Conservation (phyloP, 768 basidiomycete genomes). For the Suillus fuscotomentosus region DNA sequence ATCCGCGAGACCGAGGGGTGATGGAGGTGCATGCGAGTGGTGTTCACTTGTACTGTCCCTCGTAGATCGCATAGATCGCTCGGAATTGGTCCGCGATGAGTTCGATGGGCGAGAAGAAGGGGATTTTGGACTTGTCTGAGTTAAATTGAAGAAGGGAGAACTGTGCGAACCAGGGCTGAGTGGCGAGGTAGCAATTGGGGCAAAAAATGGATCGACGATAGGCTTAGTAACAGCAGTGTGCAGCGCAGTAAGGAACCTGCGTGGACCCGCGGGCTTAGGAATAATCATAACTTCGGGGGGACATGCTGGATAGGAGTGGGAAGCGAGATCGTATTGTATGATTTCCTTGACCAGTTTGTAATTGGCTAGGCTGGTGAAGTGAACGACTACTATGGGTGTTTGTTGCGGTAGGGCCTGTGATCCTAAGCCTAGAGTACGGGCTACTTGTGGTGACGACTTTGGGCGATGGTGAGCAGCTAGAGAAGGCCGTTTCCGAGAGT, state of each 20-base stretch:
- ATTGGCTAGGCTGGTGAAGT: constrained; percentile 89
- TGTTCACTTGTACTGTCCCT: constrained; percentile 42
- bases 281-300: constrained; percentile 94
- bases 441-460: constrained; percentile 78
- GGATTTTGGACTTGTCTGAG: constrained; percentile 37
- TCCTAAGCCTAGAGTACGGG: constrained; percentile 47
- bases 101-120: constrained; percentile 42
- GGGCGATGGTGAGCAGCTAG: constrained; percentile 68
- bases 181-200: constrained; percentile 93
- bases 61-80: constrained; percentile 57
- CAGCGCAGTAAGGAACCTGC: constrained; percentile 87
- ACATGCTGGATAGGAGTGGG: constrained; percentile 45
- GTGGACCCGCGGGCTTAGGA: constrained; percentile 95
- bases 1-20: constrained; percentile 70
- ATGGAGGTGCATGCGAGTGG: constrained; percentile 50
- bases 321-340: constrained; percentile 59
- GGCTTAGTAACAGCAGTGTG: constrained; percentile 90
- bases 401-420: constrained; percentile 27
- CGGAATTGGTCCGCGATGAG: constrained; percentile 56
- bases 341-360: constrained; percentile 88
- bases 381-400: constrained; percentile 54
- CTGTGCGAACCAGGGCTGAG: constrained; percentile 64
- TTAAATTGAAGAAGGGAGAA: constrained; percentile 42
- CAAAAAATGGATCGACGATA: constrained; percentile 84
- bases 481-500: constrained; percentile 64